phyloP scores from a whole-genome alignment of 306 rosid genomes.

The Quercus alba region DNA sequence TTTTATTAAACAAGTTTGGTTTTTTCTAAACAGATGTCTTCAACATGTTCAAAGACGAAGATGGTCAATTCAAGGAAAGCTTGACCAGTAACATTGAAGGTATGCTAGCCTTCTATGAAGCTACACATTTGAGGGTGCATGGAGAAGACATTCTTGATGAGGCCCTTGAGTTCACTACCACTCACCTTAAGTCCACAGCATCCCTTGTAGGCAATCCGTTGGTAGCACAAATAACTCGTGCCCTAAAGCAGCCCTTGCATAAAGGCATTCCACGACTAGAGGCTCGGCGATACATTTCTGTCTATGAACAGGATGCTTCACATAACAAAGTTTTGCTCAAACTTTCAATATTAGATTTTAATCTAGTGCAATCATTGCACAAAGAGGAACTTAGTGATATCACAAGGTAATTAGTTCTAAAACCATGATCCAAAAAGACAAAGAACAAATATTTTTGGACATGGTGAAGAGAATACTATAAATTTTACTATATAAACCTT shows the following conservation, averaged over 20 bases:
- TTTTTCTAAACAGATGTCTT: constrained; percentile 21
- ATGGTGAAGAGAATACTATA: too few relatives aligned
- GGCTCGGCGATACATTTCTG: constrained; percentile 28
- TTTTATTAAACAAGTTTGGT: background rate
- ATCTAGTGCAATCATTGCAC: constrained; percentile 37
- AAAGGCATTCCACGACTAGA: constrained; percentile 32
- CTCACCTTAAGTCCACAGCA: too few relatives aligned
- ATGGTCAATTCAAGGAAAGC: constrained; percentile 28
- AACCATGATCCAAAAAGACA: background rate
- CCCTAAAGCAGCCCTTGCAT: constrained; percentile 26
- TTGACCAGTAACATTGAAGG: constrained; percentile 15
- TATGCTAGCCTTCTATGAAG: constrained; percentile 52
- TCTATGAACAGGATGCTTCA: constrained; percentile 33
- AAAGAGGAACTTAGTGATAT: constrained; percentile 29
- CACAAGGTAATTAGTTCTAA: constrained; percentile 15
- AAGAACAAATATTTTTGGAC: too few relatives aligned
- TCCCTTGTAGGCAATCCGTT: too few relatives aligned
- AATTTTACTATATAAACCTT: too few relatives aligned
- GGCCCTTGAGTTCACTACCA: constrained; percentile 33
- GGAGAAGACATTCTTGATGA: constrained; percentile 50
- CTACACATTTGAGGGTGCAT: constrained; percentile 27
- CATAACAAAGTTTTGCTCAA: constrained; percentile 28
- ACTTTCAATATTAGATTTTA: constrained; percentile 51
- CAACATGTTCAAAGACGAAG: constrained; percentile 25
- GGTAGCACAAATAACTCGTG: too few relatives aligned